Conservation (phyloP, 805 yeast genomes). For the Hagleromyces aurorensis region DNA sequence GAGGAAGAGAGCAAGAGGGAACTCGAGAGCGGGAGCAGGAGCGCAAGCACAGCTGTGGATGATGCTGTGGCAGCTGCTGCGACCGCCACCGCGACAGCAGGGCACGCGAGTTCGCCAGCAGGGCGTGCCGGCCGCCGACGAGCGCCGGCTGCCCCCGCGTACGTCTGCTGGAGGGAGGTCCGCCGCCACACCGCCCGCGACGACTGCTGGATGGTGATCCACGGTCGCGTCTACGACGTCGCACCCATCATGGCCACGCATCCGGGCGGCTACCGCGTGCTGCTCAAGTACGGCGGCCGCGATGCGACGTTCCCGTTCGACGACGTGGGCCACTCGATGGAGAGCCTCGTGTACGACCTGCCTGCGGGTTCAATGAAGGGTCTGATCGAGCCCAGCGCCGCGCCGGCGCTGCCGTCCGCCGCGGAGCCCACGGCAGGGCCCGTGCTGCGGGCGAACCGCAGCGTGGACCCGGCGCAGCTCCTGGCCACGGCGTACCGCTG, state of each 20-base stretch:
- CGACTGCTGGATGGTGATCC: constrained; percentile 22
- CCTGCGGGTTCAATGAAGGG: constrained; percentile 48
- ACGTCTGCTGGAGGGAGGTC: constrained; percentile 13
- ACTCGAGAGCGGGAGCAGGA: no score
- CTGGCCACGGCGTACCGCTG: no score
- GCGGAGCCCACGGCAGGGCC: no score
- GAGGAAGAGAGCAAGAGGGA: no score
- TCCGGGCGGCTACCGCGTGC: constrained; percentile 22
- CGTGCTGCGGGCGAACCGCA: no score
- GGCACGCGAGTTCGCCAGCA: constrained; percentile 32
- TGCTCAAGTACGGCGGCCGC: constrained; percentile 19
- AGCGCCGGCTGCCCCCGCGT: constrained; percentile 3
- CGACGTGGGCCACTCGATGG: constrained; percentile 25
- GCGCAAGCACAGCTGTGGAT: no score
- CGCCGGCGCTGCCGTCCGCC: background rate
- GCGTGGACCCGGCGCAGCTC: no score
- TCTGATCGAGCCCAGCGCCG: constrained; percentile 32
- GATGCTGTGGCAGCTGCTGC: no score
- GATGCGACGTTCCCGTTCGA: constrained; percentile 23
- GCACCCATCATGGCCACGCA: constrained; percentile 18
- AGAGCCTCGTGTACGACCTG: constrained; percentile 34
- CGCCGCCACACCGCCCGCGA: constrained; percentile 8
- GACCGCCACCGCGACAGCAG: constrained; percentile 11
- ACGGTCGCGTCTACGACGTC: constrained; percentile 21
- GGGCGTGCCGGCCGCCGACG: constrained; percentile 48